These are phyloP conservation scores for Cutaneotrichosporon spelunceum DNA, from an alignment of 1,284 basidiomycete species.

Conservation along the genomic window DNA sequence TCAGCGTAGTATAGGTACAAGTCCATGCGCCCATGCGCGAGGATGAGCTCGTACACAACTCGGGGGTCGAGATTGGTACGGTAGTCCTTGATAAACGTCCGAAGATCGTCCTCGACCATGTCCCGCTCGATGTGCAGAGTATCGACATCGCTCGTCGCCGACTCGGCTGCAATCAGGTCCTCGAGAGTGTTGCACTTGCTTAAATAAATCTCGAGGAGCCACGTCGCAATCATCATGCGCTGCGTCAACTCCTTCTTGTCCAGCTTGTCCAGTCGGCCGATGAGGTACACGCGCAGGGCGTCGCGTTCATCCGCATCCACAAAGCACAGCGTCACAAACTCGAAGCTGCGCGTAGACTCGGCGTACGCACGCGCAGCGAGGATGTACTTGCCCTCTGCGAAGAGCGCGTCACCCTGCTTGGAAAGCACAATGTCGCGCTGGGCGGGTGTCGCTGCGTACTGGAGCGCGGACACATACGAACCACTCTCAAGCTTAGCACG, in stretches of 20 bases:
- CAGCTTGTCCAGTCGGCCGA: slow-evolving; percentile 78
- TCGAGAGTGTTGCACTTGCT: slow-evolving; percentile 95
- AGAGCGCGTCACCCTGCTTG: slow-evolving; percentile 80
- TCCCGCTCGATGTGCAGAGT: slow-evolving; percentile 75
- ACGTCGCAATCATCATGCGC: slow-evolving; percentile 96
- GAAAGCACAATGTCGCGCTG: slow-evolving; percentile 82
- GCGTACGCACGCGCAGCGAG: slow-evolving; percentile 90
- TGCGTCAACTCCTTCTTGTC: slow-evolving; percentile 83
- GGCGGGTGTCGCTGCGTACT: slow-evolving; percentile 73
- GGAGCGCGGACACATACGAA: slow-evolving; percentile 72
- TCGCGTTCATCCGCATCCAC: slow-evolving; percentile 89
- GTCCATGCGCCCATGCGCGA: slow-evolving; percentile 86
- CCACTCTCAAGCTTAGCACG: slow-evolving; percentile 78
- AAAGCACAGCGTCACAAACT: slow-evolving; percentile 88
- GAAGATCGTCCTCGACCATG: slow-evolving; percentile 87
- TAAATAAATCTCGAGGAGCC: slow-evolving; percentile 96
- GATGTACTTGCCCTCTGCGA: slow-evolving; percentile 76
- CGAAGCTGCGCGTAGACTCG: slow-evolving; percentile 81
- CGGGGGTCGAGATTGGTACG: slow-evolving; percentile 79
- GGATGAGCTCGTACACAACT: slow-evolving; percentile 87
- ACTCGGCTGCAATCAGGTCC: slow-evolving; percentile 68
- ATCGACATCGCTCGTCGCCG: slow-evolving; percentile 77
- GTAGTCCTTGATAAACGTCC: slow-evolving; percentile 88
- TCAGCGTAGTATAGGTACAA: slow-evolving; percentile 88
- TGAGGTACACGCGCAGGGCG: slow-evolving; percentile 83